Conservation (phyloP, 2,329 filamentous ascomycete species). For the Raffaelea ambrosiae region DNA sequence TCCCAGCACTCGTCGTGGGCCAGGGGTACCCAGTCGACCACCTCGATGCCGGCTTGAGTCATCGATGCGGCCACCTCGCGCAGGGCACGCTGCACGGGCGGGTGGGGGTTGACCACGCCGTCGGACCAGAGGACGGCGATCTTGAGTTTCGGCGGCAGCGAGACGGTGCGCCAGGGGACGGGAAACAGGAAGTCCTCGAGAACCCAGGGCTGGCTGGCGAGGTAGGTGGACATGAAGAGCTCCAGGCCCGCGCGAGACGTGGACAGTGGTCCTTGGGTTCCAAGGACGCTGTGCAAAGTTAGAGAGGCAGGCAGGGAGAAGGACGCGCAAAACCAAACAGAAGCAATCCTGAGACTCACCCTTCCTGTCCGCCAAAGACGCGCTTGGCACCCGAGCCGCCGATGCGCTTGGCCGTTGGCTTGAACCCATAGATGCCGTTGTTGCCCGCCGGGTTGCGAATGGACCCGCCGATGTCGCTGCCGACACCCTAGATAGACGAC, state of each 20-base stretch:
- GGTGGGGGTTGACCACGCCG: background rate
- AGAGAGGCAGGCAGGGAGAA: no score
- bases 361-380: no score
- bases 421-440: background rate
- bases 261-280: background rate
- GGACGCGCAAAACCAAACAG: no score
- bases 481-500: no score
- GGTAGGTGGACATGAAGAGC: background rate
- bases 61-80: background rate
- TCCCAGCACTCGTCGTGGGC: background rate
- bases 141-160: constrained; percentile 18
- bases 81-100: background rate
- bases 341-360: no score
- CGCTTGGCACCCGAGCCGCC: no score
- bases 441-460: constrained; percentile 17
- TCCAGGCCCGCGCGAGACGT: background rate
- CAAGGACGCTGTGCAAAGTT: no score
- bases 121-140: background rate
- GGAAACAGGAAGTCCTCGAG: background rate
- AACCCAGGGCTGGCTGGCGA: background rate
- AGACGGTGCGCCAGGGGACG: background rate
- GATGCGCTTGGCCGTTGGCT: no score
- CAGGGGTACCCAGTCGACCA: background rate
- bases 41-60: background rate
- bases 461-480: constrained; percentile 18